Conservation (phyloP, 352 stramenopile genomes). For the Globisporangium recalcitrans region DNA sequence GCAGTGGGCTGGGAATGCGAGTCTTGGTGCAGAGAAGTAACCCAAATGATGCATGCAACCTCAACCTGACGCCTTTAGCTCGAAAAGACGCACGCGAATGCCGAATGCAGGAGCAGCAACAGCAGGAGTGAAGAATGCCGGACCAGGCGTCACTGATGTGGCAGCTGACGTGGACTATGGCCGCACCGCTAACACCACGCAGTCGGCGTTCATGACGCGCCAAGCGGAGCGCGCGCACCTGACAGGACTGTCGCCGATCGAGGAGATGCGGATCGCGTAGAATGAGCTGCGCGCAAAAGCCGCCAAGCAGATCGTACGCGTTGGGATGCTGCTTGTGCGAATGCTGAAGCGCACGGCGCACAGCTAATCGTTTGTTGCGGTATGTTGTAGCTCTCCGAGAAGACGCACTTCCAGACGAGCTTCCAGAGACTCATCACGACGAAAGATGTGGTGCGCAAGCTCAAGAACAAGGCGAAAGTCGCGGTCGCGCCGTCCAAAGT, state of each 20-base stretch:
- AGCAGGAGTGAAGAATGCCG: not conserved
- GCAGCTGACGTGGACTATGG: slow-evolving; percentile 6
- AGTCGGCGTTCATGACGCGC: slow-evolving; percentile 71
- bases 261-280: slow-evolving; percentile 79
- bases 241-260: slow-evolving; percentile 74
- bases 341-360: not conserved
- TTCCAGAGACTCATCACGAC: slow-evolving; percentile 59
- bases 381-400: slow-evolving; percentile 15
- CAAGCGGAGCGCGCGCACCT: slow-evolving; percentile 66
- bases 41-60: no score
- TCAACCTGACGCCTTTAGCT: no score
- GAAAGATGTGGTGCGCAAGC: slow-evolving; percentile 47
- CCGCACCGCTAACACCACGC: slow-evolving; percentile 6
- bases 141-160: not conserved
- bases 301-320: slow-evolving; percentile 40
- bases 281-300: slow-evolving; percentile 74
- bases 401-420: slow-evolving; percentile 32
- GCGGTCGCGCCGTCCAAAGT: slow-evolving; percentile 29
- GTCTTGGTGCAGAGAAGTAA: no score
- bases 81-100: no score
- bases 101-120: not conserved
- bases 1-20: no score
- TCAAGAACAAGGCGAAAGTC: slow-evolving; percentile 52
- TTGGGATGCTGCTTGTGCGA: no score
- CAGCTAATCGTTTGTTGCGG: not conserved